These are phyloP conservation scores for Fusarium protoensiforme DNA, from an alignment of 2,329 filamentous ascomycete genomes.

Conservation along the genomic window DNA sequence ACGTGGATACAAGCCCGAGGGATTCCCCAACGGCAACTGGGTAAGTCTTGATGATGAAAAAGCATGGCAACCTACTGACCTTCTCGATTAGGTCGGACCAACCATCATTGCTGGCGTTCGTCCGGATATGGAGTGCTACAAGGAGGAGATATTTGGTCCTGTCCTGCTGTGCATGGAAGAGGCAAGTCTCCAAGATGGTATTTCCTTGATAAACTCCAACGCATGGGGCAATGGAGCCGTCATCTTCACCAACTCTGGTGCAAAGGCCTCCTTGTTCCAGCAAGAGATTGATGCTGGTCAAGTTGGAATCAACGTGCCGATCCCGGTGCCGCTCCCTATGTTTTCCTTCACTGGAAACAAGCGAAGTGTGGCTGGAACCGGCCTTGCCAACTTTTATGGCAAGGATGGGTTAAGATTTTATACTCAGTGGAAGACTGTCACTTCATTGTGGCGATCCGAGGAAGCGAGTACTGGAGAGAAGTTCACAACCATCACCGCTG, in stretches of 20 bases:
- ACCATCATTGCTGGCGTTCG: slow-evolving; percentile 83
- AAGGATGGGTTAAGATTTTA: not conserved
- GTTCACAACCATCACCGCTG: not conserved
- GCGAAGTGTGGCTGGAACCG: not conserved
- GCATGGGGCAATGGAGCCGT: slow-evolving; percentile 85
- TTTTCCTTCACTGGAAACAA: slow-evolving; percentile 74
- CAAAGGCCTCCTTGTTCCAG: slow-evolving; percentile 78
- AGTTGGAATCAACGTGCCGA: slow-evolving; percentile 82
- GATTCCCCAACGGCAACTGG: slow-evolving; percentile 79
- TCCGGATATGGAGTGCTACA: slow-evolving; percentile 80
- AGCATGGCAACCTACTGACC: not conserved
- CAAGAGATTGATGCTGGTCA: slow-evolving; percentile 83
- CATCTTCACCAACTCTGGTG: slow-evolving; percentile 79
- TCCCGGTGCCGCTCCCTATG: slow-evolving; percentile 72
- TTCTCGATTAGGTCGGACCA: slow-evolving; percentile 63
- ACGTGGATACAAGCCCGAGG: slow-evolving; percentile 73
- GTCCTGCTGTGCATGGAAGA: slow-evolving; percentile 81
- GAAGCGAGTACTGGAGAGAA: not conserved
- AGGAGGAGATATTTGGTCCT: slow-evolving; percentile 83
- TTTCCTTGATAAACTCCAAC: slow-evolving; percentile 80
- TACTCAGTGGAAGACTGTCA: slow-evolving; percentile 1
- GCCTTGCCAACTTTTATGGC: not conserved
- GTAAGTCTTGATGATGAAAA: fast-evolving
- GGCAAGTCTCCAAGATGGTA: slow-evolving; percentile 78
- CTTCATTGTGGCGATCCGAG: not conserved